Base-by-base conservation (phyloP, 179 eudicot species). In the Beta corolliflora region DNA sequence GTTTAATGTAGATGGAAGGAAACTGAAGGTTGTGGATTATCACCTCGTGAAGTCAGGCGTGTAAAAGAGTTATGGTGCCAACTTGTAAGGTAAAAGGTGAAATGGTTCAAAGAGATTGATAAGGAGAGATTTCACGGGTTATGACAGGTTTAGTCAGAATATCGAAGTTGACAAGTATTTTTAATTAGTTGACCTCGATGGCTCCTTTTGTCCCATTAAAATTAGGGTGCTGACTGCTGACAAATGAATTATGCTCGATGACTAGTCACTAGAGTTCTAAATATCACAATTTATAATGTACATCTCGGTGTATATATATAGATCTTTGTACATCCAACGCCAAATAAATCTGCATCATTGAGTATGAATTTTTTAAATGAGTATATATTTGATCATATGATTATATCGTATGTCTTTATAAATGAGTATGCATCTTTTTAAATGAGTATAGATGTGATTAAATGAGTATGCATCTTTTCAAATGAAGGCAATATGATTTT, bases 31-130 rank as follows among this genome's bases (percentile, higher is more conserved):
- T 76, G 71, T 58, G 77, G 56, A 83, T 79, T 81, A 85, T 58
- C 48, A 79, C 81, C 91, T 77, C 91, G 91, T 90, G 91, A 88
- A 83, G 78, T 23, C 54, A 10, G 72, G 66, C 64, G 69, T 83
- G 79, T 77, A 79, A 55, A 81, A n/a, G 80, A 73, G 10, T 60
- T 46, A 56, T 60, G 76, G 76, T 77, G 79, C 71, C 84, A 84
- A 71, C 69, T 76, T 79, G 76, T 46, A 69, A 66, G 41, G 36
- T 19, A n/a, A 16, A 50, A 52, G 53, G 21, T 55, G 58, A 50
- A 2, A 81, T 11, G 5, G 55, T 66, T 36, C 11, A 71, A 54
- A 1, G 61, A 63, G 63, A 18, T 59, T 58, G 60, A 48, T 58
- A 73, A 59, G 18, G 41, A 56, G 50, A 79, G 9, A 69, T 75